These are phyloP conservation scores for Magnolia sinica DNA, from an alignment of 164 flowering plant species.

Conservation along the genomic window DNA sequence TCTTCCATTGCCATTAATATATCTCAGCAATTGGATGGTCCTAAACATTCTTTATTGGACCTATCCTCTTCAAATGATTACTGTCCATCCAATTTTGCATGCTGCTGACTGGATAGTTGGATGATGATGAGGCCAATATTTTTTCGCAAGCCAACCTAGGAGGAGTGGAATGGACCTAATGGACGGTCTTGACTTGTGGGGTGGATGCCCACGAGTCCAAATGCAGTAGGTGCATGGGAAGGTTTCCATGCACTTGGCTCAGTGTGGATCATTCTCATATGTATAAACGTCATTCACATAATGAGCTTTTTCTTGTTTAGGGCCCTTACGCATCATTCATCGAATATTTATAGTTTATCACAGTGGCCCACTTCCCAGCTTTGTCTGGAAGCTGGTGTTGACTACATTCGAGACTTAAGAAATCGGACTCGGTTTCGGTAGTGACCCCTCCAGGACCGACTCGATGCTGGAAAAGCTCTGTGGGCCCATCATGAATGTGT, in stretches of 20 bases:
- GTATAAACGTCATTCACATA: not conserved
- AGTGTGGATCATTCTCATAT: not conserved
- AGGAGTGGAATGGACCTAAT: not conserved
- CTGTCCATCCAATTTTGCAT: not conserved
- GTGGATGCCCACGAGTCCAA: not conserved
- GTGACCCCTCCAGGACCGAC: no score
- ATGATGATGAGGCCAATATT: not conserved
- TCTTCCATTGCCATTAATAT: not conserved
- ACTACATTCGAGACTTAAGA: slow-evolving; percentile 25
- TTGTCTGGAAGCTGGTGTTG: slow-evolving; percentile 65
- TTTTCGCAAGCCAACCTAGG: not conserved
- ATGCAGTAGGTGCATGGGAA: not conserved
- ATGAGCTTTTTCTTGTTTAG: slow-evolving; percentile 21
- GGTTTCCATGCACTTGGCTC: not conserved
- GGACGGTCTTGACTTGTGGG: not conserved
- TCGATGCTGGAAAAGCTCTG: no score
- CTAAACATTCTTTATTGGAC: not conserved
- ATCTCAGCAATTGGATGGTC: not conserved
- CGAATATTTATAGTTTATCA: slow-evolving; percentile 50
- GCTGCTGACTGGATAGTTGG: not conserved
- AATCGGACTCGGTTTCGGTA: not conserved
- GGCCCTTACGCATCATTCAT: slow-evolving; percentile 47
- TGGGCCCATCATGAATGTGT: no score
- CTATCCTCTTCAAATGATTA: not conserved
- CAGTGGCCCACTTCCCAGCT: slow-evolving; percentile 45